Conservation (phyloP, 768 basidiomycete genomes). For the Leccinum pellstonianum region DNA sequence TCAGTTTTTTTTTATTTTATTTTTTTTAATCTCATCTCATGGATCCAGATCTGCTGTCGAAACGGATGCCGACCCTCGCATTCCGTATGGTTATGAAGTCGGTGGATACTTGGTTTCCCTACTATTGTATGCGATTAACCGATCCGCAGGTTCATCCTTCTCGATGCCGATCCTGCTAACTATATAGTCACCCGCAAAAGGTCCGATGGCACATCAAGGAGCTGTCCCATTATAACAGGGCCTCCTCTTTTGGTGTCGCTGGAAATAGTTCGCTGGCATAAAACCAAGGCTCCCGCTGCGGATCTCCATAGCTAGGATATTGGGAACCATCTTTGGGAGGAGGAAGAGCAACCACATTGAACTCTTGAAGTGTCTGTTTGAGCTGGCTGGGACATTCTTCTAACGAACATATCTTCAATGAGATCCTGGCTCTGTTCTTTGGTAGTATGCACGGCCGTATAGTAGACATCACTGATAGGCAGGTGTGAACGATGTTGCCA, state of each 20-base stretch:
- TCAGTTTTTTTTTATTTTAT: no score
- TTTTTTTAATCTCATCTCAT: no score
- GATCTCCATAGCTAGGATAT: constrained; percentile 39
- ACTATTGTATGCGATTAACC: background rate
- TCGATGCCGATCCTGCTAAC: constrained; percentile 61
- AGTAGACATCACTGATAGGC: constrained; percentile 68
- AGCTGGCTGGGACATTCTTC: constrained; percentile 44
- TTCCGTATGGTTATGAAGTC: constrained; percentile 43
- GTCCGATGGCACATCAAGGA: constrained; percentile 52
- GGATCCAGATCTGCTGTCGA: no score
- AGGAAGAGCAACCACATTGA: constrained; percentile 43
- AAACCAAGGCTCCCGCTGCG: constrained; percentile 6
- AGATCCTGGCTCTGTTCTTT: constrained; percentile 69
- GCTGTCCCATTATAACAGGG: constrained; percentile 57
- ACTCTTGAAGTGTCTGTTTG: constrained; percentile 56
- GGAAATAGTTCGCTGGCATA: constrained; percentile 19
- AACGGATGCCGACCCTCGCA: no score
- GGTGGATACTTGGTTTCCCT: constrained; percentile 82
- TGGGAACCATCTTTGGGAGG: constrained; percentile 51
- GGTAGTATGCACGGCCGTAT: constrained; percentile 49
- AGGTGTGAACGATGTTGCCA: constrained; percentile 12
- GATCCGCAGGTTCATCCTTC: constrained; percentile 63
- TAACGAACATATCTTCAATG: constrained; percentile 63
- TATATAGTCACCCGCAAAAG: constrained; percentile 51
- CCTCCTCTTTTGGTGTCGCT: constrained; percentile 38